Evolutionary conservation across 2,329 filamentous ascomycete species (phyloP), one percentile per base, ranked within the genome.

Genomic region (Rhynchosporium agropyri): DNA sequence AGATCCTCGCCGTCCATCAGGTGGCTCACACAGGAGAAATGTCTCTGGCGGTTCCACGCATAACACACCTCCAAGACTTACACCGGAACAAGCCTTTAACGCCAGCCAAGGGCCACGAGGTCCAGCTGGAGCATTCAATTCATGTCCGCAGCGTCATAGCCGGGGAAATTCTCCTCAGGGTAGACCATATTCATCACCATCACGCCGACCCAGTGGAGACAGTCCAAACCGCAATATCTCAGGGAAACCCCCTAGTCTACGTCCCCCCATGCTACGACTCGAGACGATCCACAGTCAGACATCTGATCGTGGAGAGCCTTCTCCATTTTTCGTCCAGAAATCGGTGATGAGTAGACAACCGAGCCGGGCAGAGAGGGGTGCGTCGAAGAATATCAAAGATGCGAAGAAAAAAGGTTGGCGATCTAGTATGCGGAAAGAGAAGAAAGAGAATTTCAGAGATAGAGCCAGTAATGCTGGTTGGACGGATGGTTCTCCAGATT

Each of bases 371-470:
- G 83, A 84, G 70, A 78, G 84, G 33, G 85, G 84, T 62, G 85
- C 85, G 5, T 80, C 84, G 9, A 86, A 83, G 74, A 88, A 88
- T 67, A 83, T 88, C 33, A 79, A 81, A 20, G 84, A 87, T 65
- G 85, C 85, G 1, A 84, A 81, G 75, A 80, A 79, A 68, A 79
- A 78, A 38, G 84, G 85, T 0, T 88, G 85, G 84, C 68, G 72
- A 61, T 65, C 69, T n/a, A 72, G 69, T 65, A 67, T 71, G 62
- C 65, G 63, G 54, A 68, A 68, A 40, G 79, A 77, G 63, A 76
- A 77, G 65, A 80, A 77, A 68, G 76, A 76, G 56, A 78, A 75
- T 65, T 74, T 79, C 60, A 67, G 71, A 48, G 81, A 83, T 63
- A 75, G 72, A 8, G 76, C 73, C 43, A 82, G 79, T 69, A 79